phyloP scores from a whole-genome alignment of 306 rosid species.

The Cicer cuneatum region DNA sequence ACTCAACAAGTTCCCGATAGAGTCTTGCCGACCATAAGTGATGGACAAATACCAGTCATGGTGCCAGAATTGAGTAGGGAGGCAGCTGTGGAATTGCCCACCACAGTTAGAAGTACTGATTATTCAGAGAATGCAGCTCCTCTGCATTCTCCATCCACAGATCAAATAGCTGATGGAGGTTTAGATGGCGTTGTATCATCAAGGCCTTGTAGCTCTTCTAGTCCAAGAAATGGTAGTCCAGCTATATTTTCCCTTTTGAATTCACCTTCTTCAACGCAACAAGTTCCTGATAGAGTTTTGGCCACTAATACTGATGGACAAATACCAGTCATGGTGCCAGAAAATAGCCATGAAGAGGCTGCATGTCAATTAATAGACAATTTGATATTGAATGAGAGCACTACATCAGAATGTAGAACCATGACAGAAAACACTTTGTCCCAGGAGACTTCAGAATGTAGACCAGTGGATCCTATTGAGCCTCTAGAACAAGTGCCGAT shows the following conservation, averaged over 20 bases:
- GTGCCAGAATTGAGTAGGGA: conserved; percentile 43
- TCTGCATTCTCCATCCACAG: conserved; percentile 22
- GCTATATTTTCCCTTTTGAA: conserved; percentile 18
- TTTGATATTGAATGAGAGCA: conserved; percentile 40
- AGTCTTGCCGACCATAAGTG: conserved; percentile 17
- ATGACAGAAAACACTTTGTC: conserved; percentile 40
- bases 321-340: conserved; percentile 37
- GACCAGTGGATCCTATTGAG: conserved; percentile 42
- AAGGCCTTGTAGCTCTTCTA: conserved; percentile 24
- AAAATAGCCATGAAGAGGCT: conserved; percentile 44
- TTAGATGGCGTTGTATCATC: conserved; percentile 31
- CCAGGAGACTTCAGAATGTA: conserved; percentile 48
- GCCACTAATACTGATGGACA: conserved; percentile 40
- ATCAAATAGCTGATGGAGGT: conserved; percentile 36
- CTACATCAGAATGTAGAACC: conserved; percentile 40
- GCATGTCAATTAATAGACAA: conserved; percentile 40
- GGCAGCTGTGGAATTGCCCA: conserved; percentile 18
- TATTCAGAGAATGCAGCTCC: conserved; percentile 19
- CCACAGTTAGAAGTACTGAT: conserved; percentile 33
- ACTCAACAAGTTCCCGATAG: neutral
- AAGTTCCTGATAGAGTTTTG: neutral
- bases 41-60: conserved; percentile 37
- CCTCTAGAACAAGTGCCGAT: conserved; percentile 47
- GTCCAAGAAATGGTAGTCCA: conserved; percentile 26
- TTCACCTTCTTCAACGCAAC: conserved; percentile 21